These are phyloP conservation scores for Fonsecaea monophora DNA, from an alignment of 2,329 filamentous ascomycete genomes.

Conservation along the genomic window DNA sequence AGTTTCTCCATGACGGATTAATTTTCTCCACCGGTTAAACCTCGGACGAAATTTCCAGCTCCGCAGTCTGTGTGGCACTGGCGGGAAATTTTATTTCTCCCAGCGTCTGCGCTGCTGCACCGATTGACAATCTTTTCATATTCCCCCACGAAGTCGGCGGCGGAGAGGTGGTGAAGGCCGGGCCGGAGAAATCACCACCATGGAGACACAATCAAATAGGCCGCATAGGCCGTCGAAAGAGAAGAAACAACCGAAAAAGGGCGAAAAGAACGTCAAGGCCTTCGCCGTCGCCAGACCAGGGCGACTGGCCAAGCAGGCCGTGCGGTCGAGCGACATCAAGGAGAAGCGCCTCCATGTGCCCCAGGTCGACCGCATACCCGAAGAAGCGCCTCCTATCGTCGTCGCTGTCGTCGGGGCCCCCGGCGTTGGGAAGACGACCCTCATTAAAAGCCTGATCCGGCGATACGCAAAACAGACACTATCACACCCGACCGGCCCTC, in stretches of 20 bases:
- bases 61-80: not conserved
- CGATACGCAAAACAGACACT: slow-evolving; percentile 96
- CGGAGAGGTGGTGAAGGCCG: slow-evolving; percentile 19
- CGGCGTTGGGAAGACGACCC: slow-evolving; percentile 92
- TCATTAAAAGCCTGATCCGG: slow-evolving; percentile 91
- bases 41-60: not conserved
- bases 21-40: not conserved
- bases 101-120: slow-evolving; percentile 18
- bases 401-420: slow-evolving; percentile 94
- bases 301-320: slow-evolving; percentile 73
- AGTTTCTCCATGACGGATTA: too few species aligned
- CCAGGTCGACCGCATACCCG: slow-evolving; percentile 91
- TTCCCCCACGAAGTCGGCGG: slow-evolving; percentile 18
- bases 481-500: slow-evolving; percentile 84
- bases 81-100: slow-evolving; percentile 21
- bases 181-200: slow-evolving; percentile 45
- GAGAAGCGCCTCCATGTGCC: slow-evolving; percentile 97
- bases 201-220: slow-evolving; percentile 85
- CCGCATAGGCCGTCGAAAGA: slow-evolving; percentile 87
- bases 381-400: slow-evolving; percentile 91
- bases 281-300: slow-evolving; percentile 86
- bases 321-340: slow-evolving; percentile 65
- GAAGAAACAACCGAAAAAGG: slow-evolving; percentile 77
- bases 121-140: slow-evolving; percentile 8
- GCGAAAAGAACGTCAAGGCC: slow-evolving; percentile 83